Evolutionary conservation across 139 green algal genomes (phyloP).

Genomic region (Micractinium sp.): DNA sequence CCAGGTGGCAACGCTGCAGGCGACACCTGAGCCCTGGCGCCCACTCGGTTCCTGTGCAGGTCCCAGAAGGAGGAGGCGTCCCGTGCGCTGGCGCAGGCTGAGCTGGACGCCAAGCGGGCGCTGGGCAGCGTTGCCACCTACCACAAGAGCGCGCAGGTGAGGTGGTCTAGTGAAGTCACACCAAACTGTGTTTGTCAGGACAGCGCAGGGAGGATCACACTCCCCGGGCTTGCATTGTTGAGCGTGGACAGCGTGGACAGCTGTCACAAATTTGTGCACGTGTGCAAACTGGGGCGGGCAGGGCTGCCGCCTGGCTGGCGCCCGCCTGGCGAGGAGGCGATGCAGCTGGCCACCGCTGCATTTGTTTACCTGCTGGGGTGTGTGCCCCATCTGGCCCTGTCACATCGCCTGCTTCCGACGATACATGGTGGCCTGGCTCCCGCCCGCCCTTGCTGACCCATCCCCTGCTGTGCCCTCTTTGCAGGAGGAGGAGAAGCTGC

Average conservation of each 20-base stretch:
- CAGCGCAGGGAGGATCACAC: neutral
- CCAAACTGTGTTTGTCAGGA: neutral
- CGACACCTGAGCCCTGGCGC: neutral
- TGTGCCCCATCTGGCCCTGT: no score
- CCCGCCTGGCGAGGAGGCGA: no score
- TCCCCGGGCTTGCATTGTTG: neutral
- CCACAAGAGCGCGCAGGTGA: conserved; percentile 14
- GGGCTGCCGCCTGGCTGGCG: no score
- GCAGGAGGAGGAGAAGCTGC: conserved; percentile 26
- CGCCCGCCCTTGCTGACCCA: no score
- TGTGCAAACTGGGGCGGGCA: no score
- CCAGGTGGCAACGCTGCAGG: neutral
- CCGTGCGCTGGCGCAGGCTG: neutral
- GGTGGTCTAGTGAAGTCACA: neutral
- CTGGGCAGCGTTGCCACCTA: conserved; percentile 5
- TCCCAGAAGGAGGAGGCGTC: neutral
- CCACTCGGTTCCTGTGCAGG: neutral
- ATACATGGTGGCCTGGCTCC: no score
- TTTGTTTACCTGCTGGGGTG: no score
- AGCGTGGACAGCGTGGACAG: no score
- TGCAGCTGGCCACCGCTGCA: no score
- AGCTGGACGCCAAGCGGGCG: conserved; percentile 24
- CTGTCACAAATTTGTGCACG: no score
- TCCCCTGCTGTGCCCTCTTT: neutral
- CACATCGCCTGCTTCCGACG: no score